phyloP scores from a whole-genome alignment of 2,329 filamentous ascomycete species.

The Camillea tinctor region DNA sequence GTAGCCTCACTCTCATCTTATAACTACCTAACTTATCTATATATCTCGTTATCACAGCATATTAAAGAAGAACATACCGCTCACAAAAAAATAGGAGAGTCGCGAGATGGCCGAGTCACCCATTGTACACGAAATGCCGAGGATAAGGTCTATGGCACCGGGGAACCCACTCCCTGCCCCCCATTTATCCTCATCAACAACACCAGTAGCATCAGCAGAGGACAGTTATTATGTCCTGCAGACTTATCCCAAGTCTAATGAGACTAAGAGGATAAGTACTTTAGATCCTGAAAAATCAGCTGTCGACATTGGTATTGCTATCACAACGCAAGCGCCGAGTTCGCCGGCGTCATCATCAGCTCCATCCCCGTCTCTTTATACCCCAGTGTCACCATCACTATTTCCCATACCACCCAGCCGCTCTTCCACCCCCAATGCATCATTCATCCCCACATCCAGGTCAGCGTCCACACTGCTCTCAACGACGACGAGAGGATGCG shows the following conservation, averaged over 20 bases:
- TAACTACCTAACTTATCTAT: background rate
- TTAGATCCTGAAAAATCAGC: background rate
- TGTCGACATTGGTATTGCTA: background rate
- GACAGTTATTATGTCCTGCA: background rate
- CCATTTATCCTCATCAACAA: background rate
- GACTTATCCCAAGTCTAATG: background rate
- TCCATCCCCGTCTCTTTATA: background rate
- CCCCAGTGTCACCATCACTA: conserved; percentile 8
- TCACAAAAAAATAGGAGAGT: conserved; percentile 9
- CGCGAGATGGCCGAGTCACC: conserved; percentile 16
- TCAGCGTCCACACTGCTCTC: background rate
- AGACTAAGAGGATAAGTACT: background rate
- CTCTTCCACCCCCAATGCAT: background rate
- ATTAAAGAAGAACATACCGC: background rate
- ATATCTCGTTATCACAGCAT: conserved; percentile 5
- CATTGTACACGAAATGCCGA: conserved; percentile 8
- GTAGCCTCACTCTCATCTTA: background rate
- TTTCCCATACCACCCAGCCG: conserved; percentile 15
- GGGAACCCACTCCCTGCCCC: background rate
- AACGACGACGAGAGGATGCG: background rate
- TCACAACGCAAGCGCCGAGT: background rate
- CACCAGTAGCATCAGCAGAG: background rate
- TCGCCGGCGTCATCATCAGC: background rate
- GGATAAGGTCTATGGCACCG: background rate
- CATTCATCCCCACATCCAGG: background rate